A percentile compares a stretch with the other conserved stretches of the same genome.
These are phyloP conservation scores for Claviceps cyperi DNA, from an alignment of 2,329 filamentous ascomycete genomes.

Conservation along the genomic window DNA sequence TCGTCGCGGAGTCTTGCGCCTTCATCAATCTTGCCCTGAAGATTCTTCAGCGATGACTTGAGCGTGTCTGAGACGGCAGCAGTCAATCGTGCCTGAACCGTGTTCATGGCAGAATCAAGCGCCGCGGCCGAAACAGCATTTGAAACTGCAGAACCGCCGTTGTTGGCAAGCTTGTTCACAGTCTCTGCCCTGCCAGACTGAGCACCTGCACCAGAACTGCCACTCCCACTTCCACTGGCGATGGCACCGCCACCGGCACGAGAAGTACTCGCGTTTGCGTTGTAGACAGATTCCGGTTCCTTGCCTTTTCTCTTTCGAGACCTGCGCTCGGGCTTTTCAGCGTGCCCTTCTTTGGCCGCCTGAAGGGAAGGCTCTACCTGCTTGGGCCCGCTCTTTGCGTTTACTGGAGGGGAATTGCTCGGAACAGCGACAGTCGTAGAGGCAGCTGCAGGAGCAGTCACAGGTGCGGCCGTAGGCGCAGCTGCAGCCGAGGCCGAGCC, in stretches of 20 bases:
- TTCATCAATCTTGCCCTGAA: slow-evolving; percentile 49
- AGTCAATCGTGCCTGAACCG: slow-evolving; percentile 37
- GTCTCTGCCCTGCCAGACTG: slow-evolving; percentile 16
- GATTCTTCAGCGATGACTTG: slow-evolving; percentile 42
- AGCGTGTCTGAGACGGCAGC: slow-evolving; percentile 35
- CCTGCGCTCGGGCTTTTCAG: slow-evolving; percentile 49
- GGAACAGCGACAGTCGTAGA: not conserved
- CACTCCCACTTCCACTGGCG: no score
- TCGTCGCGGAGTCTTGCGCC: slow-evolving; percentile 43
- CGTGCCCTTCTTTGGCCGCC: slow-evolving; percentile 22
- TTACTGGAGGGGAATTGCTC: slow-evolving; percentile 16
- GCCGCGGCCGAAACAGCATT: slow-evolving; percentile 28
- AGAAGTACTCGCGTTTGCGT: slow-evolving; percentile 22
- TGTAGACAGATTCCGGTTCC: slow-evolving; percentile 30
- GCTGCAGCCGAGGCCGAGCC: slow-evolving; percentile 1
- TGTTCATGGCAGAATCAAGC: slow-evolving; percentile 38
- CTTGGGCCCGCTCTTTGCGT: slow-evolving; percentile 30
- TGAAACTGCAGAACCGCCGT: slow-evolving; percentile 8
- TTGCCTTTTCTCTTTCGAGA: slow-evolving; percentile 53
- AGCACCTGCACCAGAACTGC: not conserved
- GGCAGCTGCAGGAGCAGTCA: not conserved
- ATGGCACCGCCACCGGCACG: slow-evolving; percentile 10
- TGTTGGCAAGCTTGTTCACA: slow-evolving; percentile 17
- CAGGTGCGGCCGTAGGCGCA: not conserved
- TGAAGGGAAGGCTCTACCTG: slow-evolving; percentile 30